A percentile compares a stretch with the other conserved stretches of the same genome.
Conservation (phyloP, 169 alveolate genomes). For the Eimeria tenella region DNA sequence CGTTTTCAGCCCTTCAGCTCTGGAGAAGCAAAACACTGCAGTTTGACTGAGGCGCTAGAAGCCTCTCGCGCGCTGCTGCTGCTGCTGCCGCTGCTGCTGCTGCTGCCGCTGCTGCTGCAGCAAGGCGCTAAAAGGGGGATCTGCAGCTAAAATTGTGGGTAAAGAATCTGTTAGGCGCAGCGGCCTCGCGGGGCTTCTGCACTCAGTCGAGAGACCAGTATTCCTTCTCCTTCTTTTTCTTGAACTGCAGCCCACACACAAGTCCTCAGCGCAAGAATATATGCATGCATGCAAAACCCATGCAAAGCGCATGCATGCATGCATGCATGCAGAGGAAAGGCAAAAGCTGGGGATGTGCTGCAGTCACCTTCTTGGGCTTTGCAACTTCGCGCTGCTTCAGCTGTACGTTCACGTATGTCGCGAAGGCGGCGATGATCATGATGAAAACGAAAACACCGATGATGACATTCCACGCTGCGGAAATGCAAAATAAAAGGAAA, state of each 20-base stretch:
- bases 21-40: too few relatives aligned
- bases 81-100: neutral
- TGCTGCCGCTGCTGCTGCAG: neutral
- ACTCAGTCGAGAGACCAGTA: constrained; percentile 23
- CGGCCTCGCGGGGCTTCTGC: too few relatives aligned
- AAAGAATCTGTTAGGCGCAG: neutral
- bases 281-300: neutral
- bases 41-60: too few relatives aligned
- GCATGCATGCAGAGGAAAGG: neutral
- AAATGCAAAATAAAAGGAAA: neutral
- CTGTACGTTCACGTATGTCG: neutral
- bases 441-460: neutral
- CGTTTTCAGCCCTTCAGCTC: too few relatives aligned
- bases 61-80: neutral
- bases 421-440: neutral
- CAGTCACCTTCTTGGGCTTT: constrained; percentile 12
- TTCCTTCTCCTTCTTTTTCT: neutral
- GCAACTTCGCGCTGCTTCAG: neutral
- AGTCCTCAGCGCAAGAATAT: neutral
- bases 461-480: neutral
- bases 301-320: neutral
- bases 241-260: neutral
- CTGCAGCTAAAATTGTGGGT: too few relatives aligned
- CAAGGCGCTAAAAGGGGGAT: too few relatives aligned
- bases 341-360: neutral